Evolutionary conservation across 768 basidiomycete species (phyloP).

Genomic region (Astraeus odoratus): DNA sequence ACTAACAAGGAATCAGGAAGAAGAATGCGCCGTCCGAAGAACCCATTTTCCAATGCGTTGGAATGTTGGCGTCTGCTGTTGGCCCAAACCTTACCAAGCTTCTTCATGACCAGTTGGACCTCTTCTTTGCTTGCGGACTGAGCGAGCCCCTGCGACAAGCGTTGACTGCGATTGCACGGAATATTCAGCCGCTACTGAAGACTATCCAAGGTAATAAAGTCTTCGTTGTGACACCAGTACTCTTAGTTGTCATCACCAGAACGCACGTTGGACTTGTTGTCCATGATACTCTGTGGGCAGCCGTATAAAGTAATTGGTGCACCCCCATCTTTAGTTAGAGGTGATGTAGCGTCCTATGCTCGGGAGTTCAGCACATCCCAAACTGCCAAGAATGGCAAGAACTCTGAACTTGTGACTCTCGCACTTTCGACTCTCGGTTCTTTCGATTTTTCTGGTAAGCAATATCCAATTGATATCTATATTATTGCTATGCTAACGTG

Average conservation of each 20-base stretch:
- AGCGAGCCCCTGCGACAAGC: conserved; percentile 86
- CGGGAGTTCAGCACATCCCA: conserved; percentile 49
- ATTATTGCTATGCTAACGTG: conserved; percentile 9
- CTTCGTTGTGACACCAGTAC: not conserved
- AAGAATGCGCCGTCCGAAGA: conserved; percentile 93
- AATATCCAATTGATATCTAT: not conserved
- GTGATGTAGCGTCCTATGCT: conserved; percentile 41
- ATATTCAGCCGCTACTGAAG: conserved; percentile 85
- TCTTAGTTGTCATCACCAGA: conserved; percentile 39
- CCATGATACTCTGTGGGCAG: conserved; percentile 73
- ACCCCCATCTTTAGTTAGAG: conserved; percentile 53
- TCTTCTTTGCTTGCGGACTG: conserved; percentile 93
- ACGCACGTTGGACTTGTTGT: conserved; percentile 81
- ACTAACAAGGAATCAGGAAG: conserved; percentile 36
- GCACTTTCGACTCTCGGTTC: conserved; percentile 82
- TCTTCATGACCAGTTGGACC: conserved; percentile 91
- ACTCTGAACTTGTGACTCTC: conserved; percentile 63
- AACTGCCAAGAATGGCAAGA: conserved; percentile 51
- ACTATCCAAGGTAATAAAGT: conserved; percentile 74
- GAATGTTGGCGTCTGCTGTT: conserved; percentile 91
- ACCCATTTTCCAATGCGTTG: conserved; percentile 95
- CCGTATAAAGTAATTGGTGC: conserved; percentile 86
- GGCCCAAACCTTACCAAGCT: conserved; percentile 94
- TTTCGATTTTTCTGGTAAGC: conserved; percentile 89
- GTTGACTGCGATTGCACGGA: conserved; percentile 72